Evolutionary conservation across 768 basidiomycete species (phyloP), one percentile per base, ranked within the genome.

Genomic region (Suillus decipiens): DNA sequence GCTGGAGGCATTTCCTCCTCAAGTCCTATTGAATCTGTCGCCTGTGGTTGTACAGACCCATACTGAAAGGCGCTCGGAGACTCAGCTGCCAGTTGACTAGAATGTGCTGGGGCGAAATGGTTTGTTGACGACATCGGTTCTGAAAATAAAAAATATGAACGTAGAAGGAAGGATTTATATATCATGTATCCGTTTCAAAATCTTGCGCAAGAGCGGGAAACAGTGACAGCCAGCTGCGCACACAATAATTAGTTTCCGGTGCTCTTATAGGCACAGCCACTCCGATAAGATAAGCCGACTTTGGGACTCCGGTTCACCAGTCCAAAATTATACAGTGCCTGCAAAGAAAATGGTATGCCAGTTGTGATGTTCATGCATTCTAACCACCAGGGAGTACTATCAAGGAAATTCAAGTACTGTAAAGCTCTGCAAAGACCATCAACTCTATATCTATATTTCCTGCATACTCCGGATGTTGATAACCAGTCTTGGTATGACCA

Each of bases 1-100:
- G 90, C 85, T 0, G 91, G 91, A 1, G 90, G 90, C 12, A 79
- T 75, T 22, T 87, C 86, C n/a, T 87, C 87, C 2, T 76, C 71
- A 33, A 81, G 37, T 2, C 56, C 56, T 3, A 41, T 11, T 19
- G 56, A 11, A 57, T 57, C 56, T 6, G 22, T 28, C 56, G 15
- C 17, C 24, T 14, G 56, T 17, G 37, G 55, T 19, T 24, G 37
- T 28, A 6, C 37, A 57, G 37, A 39, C 24, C 24, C 56, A 57
- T 57, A 28, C 36, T 56, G 54, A 36, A 37, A 22, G 28, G 37
- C n/a, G 55, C 31, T 57, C 10, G 56, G 7, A 17, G 56, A 28
- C 24, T 41, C 55, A 19, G 37, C 10, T 37, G 37, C 22, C 22
- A 4, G 22, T 37, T 37, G 54, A 10, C 54, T 37, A 22, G 54